Conservation (phyloP, 148 eudicot genomes). For the Dysphania ambrosioides region DNA sequence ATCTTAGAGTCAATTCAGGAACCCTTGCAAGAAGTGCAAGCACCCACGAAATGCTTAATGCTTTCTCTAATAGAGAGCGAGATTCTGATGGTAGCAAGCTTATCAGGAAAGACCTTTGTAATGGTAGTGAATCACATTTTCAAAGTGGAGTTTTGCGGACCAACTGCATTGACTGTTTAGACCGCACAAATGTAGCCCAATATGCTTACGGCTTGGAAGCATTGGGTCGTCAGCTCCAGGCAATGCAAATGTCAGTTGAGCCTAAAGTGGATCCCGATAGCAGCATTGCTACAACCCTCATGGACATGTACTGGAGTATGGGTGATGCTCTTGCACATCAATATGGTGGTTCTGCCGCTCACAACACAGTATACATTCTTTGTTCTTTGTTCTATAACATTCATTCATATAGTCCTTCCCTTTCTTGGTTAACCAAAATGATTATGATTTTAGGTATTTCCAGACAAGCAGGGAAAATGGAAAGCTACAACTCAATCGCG, state of each 20-base stretch:
- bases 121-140: constrained; percentile 47
- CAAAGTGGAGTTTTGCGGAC: constrained; percentile 95
- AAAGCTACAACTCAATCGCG: constrained; percentile 97
- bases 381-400: background rate
- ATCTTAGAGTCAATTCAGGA: constrained; percentile 58
- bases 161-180: constrained; percentile 95
- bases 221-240: constrained; percentile 88
- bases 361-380: constrained; percentile 64
- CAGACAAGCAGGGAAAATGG: constrained; percentile 98
- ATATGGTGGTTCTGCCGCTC: constrained; percentile 99
- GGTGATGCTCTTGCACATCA: constrained; percentile 99
- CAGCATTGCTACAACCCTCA: constrained; percentile 83
- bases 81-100: constrained; percentile 42
- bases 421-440: background rate
- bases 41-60: constrained; percentile 41
- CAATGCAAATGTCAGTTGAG: constrained; percentile 76
- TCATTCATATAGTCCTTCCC: background rate
- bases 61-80: constrained; percentile 45
- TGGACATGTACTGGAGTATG: constrained; percentile 98
- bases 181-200: constrained; percentile 98
- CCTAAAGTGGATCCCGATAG: constrained; percentile 90
- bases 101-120: constrained; percentile 34
- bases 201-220: constrained; percentile 97
- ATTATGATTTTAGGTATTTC: constrained; percentile 57
- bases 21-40: constrained; percentile 61